A percentile compares a stretch with the other conserved stretches of the same genome.
Evolutionary conservation across 768 basidiomycete genomes (phyloP).

Genomic region (Naganishia vishniacii): DNA sequence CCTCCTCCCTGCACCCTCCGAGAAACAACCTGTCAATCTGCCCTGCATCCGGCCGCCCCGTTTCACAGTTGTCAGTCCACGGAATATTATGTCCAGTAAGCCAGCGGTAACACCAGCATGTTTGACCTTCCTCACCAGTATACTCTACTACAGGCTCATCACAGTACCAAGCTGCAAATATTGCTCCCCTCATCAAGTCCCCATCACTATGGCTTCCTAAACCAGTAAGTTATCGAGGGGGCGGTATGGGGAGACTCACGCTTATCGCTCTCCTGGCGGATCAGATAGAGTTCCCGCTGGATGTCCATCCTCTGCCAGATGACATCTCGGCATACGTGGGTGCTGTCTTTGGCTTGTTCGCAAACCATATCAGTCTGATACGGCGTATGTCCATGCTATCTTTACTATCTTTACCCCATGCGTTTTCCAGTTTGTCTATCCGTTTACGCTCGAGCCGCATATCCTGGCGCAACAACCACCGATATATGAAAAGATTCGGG

Average conservation of each 20-base stretch:
- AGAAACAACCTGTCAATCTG: too few species aligned
- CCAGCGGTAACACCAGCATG: too few species aligned
- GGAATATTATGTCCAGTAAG: background rate
- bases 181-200: conserved; percentile 82
- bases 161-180: conserved; percentile 70
- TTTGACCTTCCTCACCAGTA: background rate
- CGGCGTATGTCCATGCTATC: too few species aligned
- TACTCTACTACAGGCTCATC: conserved; percentile 42
- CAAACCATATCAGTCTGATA: too few species aligned
- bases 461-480: conserved; percentile 68
- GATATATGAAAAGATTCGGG: conserved; percentile 62
- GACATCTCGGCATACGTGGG: conserved; percentile 81
- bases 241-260: background rate
- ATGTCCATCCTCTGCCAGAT: conserved; percentile 90
- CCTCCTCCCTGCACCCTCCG: too few species aligned
- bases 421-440: conserved; percentile 76
- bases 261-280: conserved; percentile 26
- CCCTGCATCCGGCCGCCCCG: too few species aligned
- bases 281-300: conserved; percentile 77
- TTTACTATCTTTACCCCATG: too few species aligned
- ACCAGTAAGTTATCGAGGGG: conserved; percentile 54
- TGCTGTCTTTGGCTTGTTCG: conserved; percentile 15
- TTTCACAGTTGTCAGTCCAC: too few species aligned
- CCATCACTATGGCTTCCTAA: conserved; percentile 81
- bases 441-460: conserved; percentile 86